Evolutionary conservation across 2,329 filamentous ascomycete genomes (phyloP).

Genomic region (Ceratocystis cacaofunesta): DNA sequence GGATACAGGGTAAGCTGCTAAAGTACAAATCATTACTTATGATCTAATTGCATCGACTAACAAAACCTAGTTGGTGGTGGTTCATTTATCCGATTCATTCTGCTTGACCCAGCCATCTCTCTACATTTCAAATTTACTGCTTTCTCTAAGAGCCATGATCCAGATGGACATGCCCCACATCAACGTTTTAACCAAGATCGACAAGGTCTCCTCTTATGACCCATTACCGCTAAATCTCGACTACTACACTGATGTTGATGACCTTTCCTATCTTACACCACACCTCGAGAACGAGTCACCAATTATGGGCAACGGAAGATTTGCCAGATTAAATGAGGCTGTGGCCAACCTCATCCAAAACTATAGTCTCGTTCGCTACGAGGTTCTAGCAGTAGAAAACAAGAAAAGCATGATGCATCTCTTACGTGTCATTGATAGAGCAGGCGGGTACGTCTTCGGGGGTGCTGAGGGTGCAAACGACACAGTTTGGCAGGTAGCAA

Average conservation of each 20-base stretch:
- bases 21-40: background rate
- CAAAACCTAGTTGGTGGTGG: constrained; percentile 61
- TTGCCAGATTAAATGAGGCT: constrained; percentile 69
- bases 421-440: constrained; percentile 75
- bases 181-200: constrained; percentile 95
- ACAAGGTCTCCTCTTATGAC: constrained; percentile 75
- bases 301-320: constrained; percentile 55
- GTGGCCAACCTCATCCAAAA: constrained; percentile 77
- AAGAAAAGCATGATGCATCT: constrained; percentile 94
- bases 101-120: constrained; percentile 84
- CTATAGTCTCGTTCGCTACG: constrained; percentile 80
- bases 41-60: constrained; percentile 21
- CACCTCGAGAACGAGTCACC: constrained; percentile 67
- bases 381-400: constrained; percentile 89
- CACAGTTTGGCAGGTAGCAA: constrained; percentile 91
- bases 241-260: constrained; percentile 94
- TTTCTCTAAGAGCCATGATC: constrained; percentile 90
- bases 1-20: constrained; percentile 63
- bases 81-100: constrained; percentile 89
- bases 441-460: constrained; percentile 85
- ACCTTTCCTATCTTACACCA: constrained; percentile 70
- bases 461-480: constrained; percentile 85
- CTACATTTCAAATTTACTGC: constrained; percentile 85
- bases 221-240: constrained; percentile 88
- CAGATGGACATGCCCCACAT: constrained; percentile 95